Conservation (phyloP, 164 flowering plant species). For the Magnolia kwangsiensis region DNA sequence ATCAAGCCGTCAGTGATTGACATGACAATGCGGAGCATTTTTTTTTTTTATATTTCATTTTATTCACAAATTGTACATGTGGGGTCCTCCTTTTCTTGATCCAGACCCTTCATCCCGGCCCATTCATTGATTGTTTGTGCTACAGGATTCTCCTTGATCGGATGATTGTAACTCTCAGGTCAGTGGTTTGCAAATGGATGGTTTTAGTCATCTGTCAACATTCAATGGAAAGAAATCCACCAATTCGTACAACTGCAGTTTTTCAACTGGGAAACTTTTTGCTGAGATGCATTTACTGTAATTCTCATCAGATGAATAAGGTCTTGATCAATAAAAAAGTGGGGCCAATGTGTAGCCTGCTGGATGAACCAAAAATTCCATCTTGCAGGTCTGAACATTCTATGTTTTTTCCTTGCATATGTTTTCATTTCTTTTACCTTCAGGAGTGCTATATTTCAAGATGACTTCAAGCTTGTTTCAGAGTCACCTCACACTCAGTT, state of each 20-base stretch:
- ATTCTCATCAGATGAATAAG: neutral
- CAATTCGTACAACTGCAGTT: neutral
- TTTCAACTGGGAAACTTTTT: neutral
- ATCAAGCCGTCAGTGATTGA: no score
- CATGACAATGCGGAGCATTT: no score
- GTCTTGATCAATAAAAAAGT: neutral
- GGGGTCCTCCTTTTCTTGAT: no score
- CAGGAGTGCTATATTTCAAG: slow-evolving; percentile 89
- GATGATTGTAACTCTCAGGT: no score
- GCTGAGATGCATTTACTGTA: neutral
- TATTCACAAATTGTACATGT: no score
- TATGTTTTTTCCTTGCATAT: neutral
- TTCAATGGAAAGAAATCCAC: no score
- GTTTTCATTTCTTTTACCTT: slow-evolving; percentile 3
- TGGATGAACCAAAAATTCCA: neutral
- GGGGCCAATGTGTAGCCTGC: neutral
- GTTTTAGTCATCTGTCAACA: no score
- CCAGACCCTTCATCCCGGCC: no score
- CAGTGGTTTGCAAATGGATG: no score
- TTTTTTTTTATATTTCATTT: no score
- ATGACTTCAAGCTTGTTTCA: slow-evolving; percentile 72
- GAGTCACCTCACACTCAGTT: slow-evolving; percentile 56
- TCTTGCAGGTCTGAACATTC: neutral
- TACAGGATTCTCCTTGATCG: no score
- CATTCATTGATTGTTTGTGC: no score